Percentiles rank a stretch among this genome's conserved stretches.
phyloP scores from a whole-genome alignment of 2,329 filamentous ascomycete genomes.

The Hypoxylon sp. region DNA sequence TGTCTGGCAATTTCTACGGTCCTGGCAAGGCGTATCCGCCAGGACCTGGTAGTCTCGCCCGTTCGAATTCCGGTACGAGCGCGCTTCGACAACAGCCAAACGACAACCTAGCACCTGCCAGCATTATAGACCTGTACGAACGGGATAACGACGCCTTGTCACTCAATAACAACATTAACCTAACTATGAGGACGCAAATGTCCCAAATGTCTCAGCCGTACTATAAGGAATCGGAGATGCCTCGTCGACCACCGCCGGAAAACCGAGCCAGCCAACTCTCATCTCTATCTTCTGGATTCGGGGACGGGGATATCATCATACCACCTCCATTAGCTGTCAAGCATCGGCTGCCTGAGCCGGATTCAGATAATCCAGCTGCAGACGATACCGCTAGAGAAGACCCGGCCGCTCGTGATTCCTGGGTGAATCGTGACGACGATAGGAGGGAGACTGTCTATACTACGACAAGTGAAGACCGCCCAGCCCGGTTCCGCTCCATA shows the following conservation, averaged over 20 bases:
- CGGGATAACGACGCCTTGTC: conserved; percentile 46
- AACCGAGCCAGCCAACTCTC: conserved; percentile 65
- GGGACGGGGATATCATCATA: conserved; percentile 69
- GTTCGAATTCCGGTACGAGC: conserved; percentile 36
- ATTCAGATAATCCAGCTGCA: conserved; percentile 2
- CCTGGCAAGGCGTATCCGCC: conserved; percentile 39
- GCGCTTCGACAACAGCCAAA: conserved; percentile 37
- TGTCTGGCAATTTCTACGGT: conserved; percentile 42
- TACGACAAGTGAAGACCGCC: conserved; percentile 63
- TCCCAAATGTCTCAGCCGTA: conserved; percentile 54
- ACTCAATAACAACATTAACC: conserved; percentile 44
- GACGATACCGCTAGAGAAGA: not conserved
- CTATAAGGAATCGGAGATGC: conserved; percentile 56
- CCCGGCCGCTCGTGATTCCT: conserved; percentile 51
- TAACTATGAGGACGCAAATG: conserved; percentile 53
- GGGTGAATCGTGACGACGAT: conserved; percentile 48
- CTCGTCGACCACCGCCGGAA: conserved; percentile 51
- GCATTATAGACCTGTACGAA: conserved; percentile 43
- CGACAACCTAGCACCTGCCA: conserved; percentile 40
- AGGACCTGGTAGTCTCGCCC: conserved; percentile 32
- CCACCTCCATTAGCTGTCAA: conserved; percentile 48
- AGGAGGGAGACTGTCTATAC: conserved; percentile 66
- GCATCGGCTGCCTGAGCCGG: conserved; percentile 31
- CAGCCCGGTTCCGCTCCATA: conserved; percentile 68
- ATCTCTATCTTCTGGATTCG: conserved; percentile 73